phyloP scores from a whole-genome alignment of 2,329 filamentous ascomycete genomes.

The Cladosporium sp. region DNA sequence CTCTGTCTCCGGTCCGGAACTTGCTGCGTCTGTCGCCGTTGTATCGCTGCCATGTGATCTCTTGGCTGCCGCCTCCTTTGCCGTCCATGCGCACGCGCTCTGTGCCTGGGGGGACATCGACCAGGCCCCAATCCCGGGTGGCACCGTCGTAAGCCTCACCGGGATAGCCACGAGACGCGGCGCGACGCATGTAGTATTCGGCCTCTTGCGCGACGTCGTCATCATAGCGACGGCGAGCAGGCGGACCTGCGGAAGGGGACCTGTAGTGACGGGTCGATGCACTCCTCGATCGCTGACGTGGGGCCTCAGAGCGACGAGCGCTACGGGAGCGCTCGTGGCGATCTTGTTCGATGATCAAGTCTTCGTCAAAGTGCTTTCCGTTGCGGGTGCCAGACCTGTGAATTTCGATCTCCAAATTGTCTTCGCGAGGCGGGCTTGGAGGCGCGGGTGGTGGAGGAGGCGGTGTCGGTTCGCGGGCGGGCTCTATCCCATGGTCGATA shows the following conservation, averaged over 20 bases:
- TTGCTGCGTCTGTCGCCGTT: constrained; percentile 69
- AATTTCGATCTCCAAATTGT: constrained; percentile 51
- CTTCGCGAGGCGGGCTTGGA: constrained; percentile 49
- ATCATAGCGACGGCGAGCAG: constrained; percentile 45
- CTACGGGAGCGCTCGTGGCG: constrained; percentile 19
- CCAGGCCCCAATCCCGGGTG: constrained; percentile 71
- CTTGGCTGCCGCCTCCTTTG: constrained; percentile 64
- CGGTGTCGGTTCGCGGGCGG: constrained; percentile 41
- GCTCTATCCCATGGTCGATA: constrained; percentile 65
- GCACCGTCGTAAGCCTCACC: constrained; percentile 70
- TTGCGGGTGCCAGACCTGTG: constrained; percentile 44
- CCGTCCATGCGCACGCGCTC: constrained; percentile 79
- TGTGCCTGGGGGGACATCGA: constrained; percentile 79
- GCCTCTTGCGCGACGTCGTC: constrained; percentile 49
- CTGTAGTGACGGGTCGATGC: constrained; percentile 29
- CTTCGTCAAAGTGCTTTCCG: constrained; percentile 53
- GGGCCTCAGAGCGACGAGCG: constrained; percentile 38
- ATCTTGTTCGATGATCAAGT: constrained; percentile 56
- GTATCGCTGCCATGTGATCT: constrained; percentile 73
- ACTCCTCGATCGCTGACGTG: constrained; percentile 19
- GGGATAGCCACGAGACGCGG: constrained; percentile 59
- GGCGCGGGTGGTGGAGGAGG: constrained; percentile 31
- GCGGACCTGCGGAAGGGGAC: constrained; percentile 24
- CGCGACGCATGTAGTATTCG: constrained; percentile 61
- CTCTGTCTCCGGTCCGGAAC: constrained; percentile 63